Evolutionary conservation across 306 rosid species (phyloP), one percentile per base, ranked within the genome.

Genomic region (Lithocarpus polystachyus): DNA sequence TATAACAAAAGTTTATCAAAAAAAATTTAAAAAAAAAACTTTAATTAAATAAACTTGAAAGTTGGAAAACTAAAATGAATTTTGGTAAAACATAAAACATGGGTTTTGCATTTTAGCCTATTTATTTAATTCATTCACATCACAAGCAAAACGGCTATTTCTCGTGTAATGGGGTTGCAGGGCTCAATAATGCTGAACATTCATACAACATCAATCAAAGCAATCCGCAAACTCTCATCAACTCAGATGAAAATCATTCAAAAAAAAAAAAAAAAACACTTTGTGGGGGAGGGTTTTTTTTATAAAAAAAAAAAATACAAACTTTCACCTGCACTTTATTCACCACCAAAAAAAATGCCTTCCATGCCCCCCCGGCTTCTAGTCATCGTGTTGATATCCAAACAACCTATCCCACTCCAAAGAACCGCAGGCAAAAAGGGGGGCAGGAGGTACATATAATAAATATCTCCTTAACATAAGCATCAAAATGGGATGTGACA

Each of bases 241-340:
- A 23, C 71, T 56, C 61, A 55, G 68, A 62, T 5, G 75, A 24
- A 54, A 2, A 80, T 74, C 80, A 79, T 81, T 77, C 83, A 65
- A 24, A 72, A 37, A 68, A 54, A 31, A 62, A 56, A 76, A 11
- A 28, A 74, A 62, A 8, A 57, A 10, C 8, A 5, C 10, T 2
- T 12, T 24, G 20, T 2, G 45, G 45, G 70, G 19, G 68, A 31
- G 9, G 40, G 40, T 19, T 11, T 1, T 35, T 45, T 45, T 45
- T 26, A 35, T 20, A 13, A 77, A 5, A 43, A 20, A 31, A 57
- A 2, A 9, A 55, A 6, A 35, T 85, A 85, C 87, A 89, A 87
- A 75, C 85, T 86, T 87, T 85, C 86, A 91, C 94, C 90, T 87
- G 98, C 94, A 82, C 80, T 86, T 91, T 89, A 91, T 93, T 93